A percentile compares a stretch with the other conserved stretches of the same genome.
Conservation (phyloP, 1,284 basidiomycete genomes). For the Trametes pubescens region DNA sequence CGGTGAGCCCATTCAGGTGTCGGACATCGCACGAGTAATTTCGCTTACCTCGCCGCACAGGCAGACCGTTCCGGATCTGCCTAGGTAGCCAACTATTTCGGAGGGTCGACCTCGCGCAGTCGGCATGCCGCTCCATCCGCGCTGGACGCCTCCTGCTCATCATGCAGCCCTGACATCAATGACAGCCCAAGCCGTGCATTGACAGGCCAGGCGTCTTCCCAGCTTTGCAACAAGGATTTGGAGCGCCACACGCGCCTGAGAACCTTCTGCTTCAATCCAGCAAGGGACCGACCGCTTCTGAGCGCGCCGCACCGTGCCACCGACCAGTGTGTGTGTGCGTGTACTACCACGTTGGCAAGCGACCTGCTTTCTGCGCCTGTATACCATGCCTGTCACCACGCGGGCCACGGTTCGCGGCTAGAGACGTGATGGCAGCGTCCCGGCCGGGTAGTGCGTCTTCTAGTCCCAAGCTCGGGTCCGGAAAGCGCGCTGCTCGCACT, state of each 20-base stretch:
- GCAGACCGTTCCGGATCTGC: not conserved
- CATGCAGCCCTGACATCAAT: not conserved
- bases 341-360: not conserved
- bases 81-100: not conserved
- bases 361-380: not conserved
- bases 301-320: conserved; percentile 3
- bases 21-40: not conserved
- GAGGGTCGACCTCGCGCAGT: not conserved
- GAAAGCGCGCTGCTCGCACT: conserved; percentile 14
- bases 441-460: not conserved
- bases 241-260: not conserved
- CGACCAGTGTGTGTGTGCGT: not conserved
- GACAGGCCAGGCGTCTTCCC: conserved; percentile 4
- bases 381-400: not conserved
- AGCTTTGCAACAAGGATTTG: conserved; percentile 1
- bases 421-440: not conserved
- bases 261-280: not conserved
- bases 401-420: not conserved
- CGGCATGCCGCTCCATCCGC: not conserved
- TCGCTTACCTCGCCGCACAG: not conserved
- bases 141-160: not conserved
- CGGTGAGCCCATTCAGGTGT: not conserved
- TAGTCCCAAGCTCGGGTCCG: conserved; percentile 11
- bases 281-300: conserved; percentile 11
- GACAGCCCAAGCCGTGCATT: not conserved